phyloP scores from a whole-genome alignment of 805 yeast genomes.

The Starmerella ratchasimensis region DNA sequence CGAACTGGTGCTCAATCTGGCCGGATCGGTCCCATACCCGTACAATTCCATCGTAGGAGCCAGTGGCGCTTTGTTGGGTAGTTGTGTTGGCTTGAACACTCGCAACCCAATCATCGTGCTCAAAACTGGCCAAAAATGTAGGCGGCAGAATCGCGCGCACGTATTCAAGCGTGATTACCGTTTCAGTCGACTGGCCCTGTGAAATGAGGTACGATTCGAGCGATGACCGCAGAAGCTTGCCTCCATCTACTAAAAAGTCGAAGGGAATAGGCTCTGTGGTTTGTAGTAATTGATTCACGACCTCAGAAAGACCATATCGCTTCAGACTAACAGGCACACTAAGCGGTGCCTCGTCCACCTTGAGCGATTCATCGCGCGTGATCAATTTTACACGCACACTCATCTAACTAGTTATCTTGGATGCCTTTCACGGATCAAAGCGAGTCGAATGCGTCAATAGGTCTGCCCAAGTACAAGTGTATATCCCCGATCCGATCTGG shows the following conservation, averaged over 20 bases:
- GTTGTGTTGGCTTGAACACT: slow-evolving; percentile 39
- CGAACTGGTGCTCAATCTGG: slow-evolving; percentile 59
- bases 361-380: slow-evolving; percentile 67
- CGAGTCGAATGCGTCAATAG: too few species aligned
- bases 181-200: slow-evolving; percentile 72
- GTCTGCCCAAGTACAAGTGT: too few species aligned
- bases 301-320: slow-evolving; percentile 85
- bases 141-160: slow-evolving; percentile 91
- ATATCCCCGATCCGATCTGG: too few species aligned
- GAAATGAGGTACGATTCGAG: slow-evolving; percentile 63
- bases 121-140: slow-evolving; percentile 72
- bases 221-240: slow-evolving; percentile 62
- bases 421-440: too few species aligned
- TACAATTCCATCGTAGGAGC: slow-evolving; percentile 89
- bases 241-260: slow-evolving; percentile 89
- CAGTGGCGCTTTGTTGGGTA: slow-evolving; percentile 55
- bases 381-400: slow-evolving; percentile 40
- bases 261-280: slow-evolving; percentile 62
- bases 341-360: slow-evolving; percentile 67
- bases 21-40: slow-evolving; percentile 80
- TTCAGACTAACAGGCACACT: slow-evolving; percentile 76
- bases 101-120: slow-evolving; percentile 93
- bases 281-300: slow-evolving; percentile 75
- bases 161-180: slow-evolving; percentile 68
- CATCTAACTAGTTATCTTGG: too few species aligned